phyloP scores from a whole-genome alignment of 495 filamentous ascomycete genomes.

The Penicillium taxi region DNA sequence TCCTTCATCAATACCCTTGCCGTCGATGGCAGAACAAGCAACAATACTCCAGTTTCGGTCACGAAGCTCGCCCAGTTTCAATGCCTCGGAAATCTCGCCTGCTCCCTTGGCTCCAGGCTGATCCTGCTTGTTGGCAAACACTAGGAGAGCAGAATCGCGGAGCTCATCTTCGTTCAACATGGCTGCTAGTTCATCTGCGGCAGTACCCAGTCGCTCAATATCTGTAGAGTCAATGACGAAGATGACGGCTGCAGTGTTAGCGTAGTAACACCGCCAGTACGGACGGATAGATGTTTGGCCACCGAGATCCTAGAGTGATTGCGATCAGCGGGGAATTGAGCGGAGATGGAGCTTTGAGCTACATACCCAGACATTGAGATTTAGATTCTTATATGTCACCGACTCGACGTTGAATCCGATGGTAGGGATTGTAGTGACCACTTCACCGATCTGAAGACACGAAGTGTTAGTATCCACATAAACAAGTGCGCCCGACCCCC shows the following conservation, averaged over 20 bases:
- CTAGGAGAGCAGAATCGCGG: conserved; percentile 80
- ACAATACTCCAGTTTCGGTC: conserved; percentile 99
- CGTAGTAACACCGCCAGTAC: conserved; percentile 99
- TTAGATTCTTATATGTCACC: conserved; percentile 92
- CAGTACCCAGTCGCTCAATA: conserved; percentile 86
- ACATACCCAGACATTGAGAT: conserved; percentile 94
- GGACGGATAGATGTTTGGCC: conserved; percentile 95
- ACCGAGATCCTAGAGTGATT: conserved; percentile 63
- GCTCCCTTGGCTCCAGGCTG: conserved; percentile 95
- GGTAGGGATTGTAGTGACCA: conserved; percentile 96
- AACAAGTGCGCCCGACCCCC: neutral
- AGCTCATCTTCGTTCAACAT: conserved; percentile 98
- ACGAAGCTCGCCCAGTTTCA: conserved; percentile 79
- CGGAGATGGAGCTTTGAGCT: neutral
- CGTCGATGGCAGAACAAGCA: conserved; percentile 92
- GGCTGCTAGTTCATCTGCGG: conserved; percentile 82
- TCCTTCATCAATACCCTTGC: conserved; percentile 85
- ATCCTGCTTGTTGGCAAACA: conserved; percentile 99
- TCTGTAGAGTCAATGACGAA: conserved; percentile 98
- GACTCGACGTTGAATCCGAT: conserved; percentile 99
- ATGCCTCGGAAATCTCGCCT: conserved; percentile 88
- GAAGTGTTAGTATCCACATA: conserved; percentile 13
- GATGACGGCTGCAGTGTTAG: conserved; percentile 97
- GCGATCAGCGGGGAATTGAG: conserved; percentile 1
- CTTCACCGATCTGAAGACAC: conserved; percentile 78